These are phyloP conservation scores for Suillus spraguei DNA, from an alignment of 768 basidiomycete species.

Conservation along the genomic window DNA sequence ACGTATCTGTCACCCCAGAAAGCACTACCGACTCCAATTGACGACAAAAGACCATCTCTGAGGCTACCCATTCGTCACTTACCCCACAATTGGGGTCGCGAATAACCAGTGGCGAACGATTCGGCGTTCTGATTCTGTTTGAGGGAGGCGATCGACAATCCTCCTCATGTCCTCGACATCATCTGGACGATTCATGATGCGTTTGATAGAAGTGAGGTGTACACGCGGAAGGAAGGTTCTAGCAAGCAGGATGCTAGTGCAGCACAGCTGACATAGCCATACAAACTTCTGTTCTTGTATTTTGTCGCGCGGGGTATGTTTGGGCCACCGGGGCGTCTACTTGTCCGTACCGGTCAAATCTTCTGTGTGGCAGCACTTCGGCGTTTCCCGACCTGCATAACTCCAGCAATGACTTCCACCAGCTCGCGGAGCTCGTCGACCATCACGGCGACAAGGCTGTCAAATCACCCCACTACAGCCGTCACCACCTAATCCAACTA, in stretches of 20 bases:
- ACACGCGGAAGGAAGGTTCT: not conserved
- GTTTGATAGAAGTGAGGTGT: slow-evolving; percentile 1
- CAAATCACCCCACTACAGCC: slow-evolving; percentile 36
- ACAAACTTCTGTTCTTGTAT: not conserved
- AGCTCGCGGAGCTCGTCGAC: slow-evolving; percentile 58
- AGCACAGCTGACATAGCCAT: slow-evolving; percentile 1
- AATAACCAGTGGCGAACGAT: slow-evolving; percentile 62
- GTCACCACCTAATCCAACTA: slow-evolving; percentile 48
- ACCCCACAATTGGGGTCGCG: slow-evolving; percentile 43
- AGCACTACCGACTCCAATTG: slow-evolving; percentile 70
- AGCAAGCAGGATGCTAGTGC: slow-evolving; percentile 6
- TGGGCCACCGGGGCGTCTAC: slow-evolving; percentile 5
- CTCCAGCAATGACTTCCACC: slow-evolving; percentile 26
- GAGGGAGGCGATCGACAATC: slow-evolving; percentile 61
- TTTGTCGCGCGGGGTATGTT: not conserved
- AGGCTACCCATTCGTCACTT: slow-evolving; percentile 61
- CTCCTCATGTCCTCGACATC: slow-evolving; percentile 56
- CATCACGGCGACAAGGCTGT: slow-evolving; percentile 38
- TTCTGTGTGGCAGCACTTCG: not conserved
- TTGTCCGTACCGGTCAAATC: slow-evolving; percentile 3
- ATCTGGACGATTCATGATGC: slow-evolving; percentile 29
- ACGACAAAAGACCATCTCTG: slow-evolving; percentile 58
- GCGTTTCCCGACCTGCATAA: not conserved
- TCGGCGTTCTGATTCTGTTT: slow-evolving; percentile 55
- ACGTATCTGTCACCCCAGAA: slow-evolving; percentile 64